Evolutionary conservation across 768 basidiomycete genomes (phyloP), one percentile per base, ranked within the genome.

Genomic region (Mycena rosella): DNA sequence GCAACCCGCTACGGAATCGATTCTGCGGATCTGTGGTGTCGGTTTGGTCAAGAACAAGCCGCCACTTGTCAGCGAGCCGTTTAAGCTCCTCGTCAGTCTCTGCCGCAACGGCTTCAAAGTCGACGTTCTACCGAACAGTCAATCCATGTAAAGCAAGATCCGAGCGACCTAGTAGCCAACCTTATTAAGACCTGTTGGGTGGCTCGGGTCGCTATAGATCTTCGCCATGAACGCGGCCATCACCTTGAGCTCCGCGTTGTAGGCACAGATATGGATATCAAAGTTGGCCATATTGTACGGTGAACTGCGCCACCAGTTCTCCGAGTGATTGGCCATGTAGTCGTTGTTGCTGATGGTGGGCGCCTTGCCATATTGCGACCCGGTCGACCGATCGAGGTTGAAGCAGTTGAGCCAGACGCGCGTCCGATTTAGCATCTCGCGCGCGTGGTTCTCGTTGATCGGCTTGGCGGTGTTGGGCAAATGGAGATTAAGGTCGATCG

Each of bases 401-500:
- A 44, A 44, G 42, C 42, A 44, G 14, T n/a, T 44, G 42, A 44
- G 80, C 96, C 96, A 98, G 8, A 92, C 86, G n/a, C 96, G 88
- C 58, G 95, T 94, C 45, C 96, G 90, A 75, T 96, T 97, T 60
- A 96, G 87, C 79, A 96, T 88, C 80, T 96, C 93, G 49, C 96
- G 88, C 6, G 92, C 91, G 65, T 93, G 90, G 62, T 87, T 86
- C 76, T 96, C 94, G 72, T 94, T 94, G 15, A 88, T 80, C 13
- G 93, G 91, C 71, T 91, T 89, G 27, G 89, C 88, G 2, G 89
- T 88, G 45, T 85, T 85, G 2, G 92, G 93, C 32, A 91, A 85
- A 72, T 98, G 94, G 36, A 98, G 84, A 73, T 96, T 96, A 24
- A 98, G 84, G 76, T 97, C 96, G 26, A 90, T 94, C 0, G 96